phyloP scores from a whole-genome alignment of 2,329 filamentous ascomycete species.

The Claviceps fusiformis region DNA sequence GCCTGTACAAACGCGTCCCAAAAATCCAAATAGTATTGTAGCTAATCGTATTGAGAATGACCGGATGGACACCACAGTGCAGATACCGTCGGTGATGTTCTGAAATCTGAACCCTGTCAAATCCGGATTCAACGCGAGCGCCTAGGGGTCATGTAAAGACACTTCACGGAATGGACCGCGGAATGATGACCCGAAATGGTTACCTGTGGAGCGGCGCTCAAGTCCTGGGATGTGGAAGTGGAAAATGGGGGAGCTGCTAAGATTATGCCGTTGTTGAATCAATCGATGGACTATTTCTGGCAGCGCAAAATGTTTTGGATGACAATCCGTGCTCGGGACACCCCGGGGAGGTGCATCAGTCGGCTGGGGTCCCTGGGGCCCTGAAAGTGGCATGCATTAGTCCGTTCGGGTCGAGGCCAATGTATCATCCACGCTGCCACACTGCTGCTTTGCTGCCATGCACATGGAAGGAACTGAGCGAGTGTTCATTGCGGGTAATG shows the following conservation, averaged over 20 bases:
- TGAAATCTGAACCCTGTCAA: not conserved
- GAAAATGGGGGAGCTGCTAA: not conserved
- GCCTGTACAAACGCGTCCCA: not conserved
- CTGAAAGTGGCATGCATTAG: not conserved
- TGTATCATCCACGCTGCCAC: not conserved
- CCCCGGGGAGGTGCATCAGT: not conserved
- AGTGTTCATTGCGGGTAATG: not conserved
- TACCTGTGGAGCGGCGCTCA: not conserved
- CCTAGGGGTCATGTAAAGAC: not conserved
- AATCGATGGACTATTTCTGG: not conserved
- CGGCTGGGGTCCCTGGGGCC: not conserved
- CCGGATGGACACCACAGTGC: not conserved
- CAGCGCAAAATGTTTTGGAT: not conserved
- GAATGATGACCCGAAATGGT: not conserved
- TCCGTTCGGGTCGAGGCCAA: not conserved
- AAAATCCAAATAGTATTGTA: not conserved
- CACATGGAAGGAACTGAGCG: not conserved
- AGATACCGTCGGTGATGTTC: not conserved
- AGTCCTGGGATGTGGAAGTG: not conserved
- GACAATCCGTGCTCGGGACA: constrained; percentile 2
- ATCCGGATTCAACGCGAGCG: not conserved
- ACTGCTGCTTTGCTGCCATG: not conserved
- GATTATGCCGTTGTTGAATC: not conserved
- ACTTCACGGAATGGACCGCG: not conserved
- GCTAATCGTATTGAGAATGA: not conserved